Evolutionary conservation across 305 asterid species (phyloP), one percentile per base, ranked within the genome.

Genomic region (Plantago lanceolata): DNA sequence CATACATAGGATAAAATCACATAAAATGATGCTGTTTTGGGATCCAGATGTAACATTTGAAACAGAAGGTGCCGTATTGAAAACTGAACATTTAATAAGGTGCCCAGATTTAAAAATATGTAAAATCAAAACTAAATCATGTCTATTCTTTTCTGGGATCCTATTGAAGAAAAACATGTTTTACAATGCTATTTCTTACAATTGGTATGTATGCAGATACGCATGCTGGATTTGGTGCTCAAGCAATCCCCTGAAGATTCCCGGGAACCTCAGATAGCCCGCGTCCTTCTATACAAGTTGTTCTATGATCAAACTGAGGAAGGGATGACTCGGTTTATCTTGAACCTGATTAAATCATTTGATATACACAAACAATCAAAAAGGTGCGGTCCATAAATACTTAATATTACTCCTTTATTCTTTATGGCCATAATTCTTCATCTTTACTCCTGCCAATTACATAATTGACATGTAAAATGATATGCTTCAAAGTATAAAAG

Each of bases 251-350:
- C 78, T 55, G 93, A 85, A 81, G 96, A 88, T 75, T 90, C 96
- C 29, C 81, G 69, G 78, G 99, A 94, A 77, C 82, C 87, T 77
- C 94, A 82, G 82, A 94, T 90, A 48, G 94, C 95, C 54, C 90
- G 99, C 15, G 64, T 88, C 76, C 96, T 90, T 73, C 92, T 94
- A 53, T 94, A 90, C 87, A 94, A 94, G 87, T 80, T 94, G 77
- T 90, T 94, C 78, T 94, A 94, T 64, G 96, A 94, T 84, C 99
- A 94, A 79, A 94, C 99, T 44, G 99, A 94, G 73, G 97, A 86
- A 75, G 97, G 97, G 75, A 79, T 94, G 96, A 90, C 95, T 31
- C 85, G 69, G 63, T 90, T 88, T 80, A 87, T 90, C 66, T 72
- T 94, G 82, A 86, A 71, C 84, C 88, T 85, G 84, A 85, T 94